Evolutionary conservation across 768 basidiomycete genomes (phyloP), one percentile per base, ranked within the genome.

Genomic region (Trametes cingulata): DNA sequence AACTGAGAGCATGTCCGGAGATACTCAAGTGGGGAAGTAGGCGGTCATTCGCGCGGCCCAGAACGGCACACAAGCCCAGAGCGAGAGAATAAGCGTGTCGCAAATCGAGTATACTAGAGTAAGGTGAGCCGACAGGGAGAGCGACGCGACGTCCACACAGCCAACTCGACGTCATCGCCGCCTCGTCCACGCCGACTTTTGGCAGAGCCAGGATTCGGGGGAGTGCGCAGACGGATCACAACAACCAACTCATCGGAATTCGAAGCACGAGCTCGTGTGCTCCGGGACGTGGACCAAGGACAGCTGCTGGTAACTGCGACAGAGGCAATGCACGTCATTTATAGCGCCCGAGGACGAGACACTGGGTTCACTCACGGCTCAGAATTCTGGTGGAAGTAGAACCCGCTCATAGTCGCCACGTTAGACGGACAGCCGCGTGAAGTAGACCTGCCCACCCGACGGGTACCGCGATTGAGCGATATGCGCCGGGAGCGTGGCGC

Each of bases 371-470:
- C 90, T 77, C 70, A 94, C 92, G 92, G 92, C 69, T 93, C 91
- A 56, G 91, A 94, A 72, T 93, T 90, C 79, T 89, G 88, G 73
- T 95, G 93, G 76, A 91, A 95, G 74, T 95, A 96, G 76, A 92
- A 95, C 37, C 94, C 91, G 64, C 83, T 89, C 90, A 93, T 92
- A 25, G 85, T 85, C 5, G 90, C 91, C 49, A 82, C 78, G 29
- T 68, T 70, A 6, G 80, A 76, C 46, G 77, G 62, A 45, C 82
- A 80, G 37, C 79, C 76, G n/a, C 79, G 66, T 4, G 82, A 80
- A 15, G 82, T 73, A 15, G 82, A 80, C 20, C 83, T 79, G 47
- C 76, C 67, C 50, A 59, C 52, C 43, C 64, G 52, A 29, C 52
- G 66, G 46, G 56, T 43, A 20, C 68, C 81, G 76, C 68, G 82